Base-by-base conservation (phyloP, 2,329 filamentous ascomycete species). In the Botrytis pseudocinerea region DNA sequence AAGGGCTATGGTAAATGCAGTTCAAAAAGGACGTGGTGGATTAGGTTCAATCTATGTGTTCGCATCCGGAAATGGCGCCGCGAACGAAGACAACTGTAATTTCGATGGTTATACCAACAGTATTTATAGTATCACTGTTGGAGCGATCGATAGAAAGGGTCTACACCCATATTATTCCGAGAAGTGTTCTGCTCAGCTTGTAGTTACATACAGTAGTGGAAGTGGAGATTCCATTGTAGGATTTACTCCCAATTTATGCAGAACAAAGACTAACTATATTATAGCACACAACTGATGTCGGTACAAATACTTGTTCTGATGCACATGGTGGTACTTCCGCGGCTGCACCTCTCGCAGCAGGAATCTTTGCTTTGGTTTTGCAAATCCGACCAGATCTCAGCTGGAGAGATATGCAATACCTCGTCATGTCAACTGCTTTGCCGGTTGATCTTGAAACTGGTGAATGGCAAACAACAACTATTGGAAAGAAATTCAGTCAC, bases 31-130 rank as follows among this genome's bases (percentile, higher is more conserved):
- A 60, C 92, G 96, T 69, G 87, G 85, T 68, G 93, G 94, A 4
- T 89, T 91, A 70, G 96, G 96, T 14, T 97, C 94, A 42, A 93
- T 99, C 77, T 99, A 94, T 80, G 96, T 99, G 71, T 99, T 99
- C 82, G 96, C 96, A 61, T 95, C 95, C 77, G 96, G 96, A 74
- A 99, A 99, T 80, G 96, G 96, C 73, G 97, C 95, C 16, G 85
- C 87, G 5, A 89, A 86, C 76, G 95, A 93, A 64, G 96, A 99
- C 82, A 98, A 99, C 83, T 99, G 96, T 87, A 99, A 99, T 82
- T 99, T 99, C 81, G 96, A 99, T 81, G 96, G 96, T 57, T 99
- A 99, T 83, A 99, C 96, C 74, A 99, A 99, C 85, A 98, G 95
- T 81, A 99, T 99, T 78, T 99, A 98, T 86, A 98, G 94, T 82